phyloP scores from a whole-genome alignment of 1,139 yeast genomes.

The Saccharomyces hybrid region DNA sequence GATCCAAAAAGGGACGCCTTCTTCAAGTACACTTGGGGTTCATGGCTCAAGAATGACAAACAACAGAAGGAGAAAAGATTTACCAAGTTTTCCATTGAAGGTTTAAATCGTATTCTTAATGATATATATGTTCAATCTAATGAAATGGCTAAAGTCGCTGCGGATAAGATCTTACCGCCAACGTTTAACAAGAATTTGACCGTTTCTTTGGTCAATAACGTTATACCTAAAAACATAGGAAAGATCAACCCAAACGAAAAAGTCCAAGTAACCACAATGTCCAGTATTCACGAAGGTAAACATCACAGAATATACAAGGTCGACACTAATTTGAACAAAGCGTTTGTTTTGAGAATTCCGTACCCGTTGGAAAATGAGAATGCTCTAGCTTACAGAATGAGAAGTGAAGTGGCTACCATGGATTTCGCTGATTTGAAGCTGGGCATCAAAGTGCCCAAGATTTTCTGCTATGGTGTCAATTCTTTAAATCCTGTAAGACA shows the following conservation, averaged over 20 bases:
- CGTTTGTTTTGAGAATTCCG: slow-evolving; percentile 75
- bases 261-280: slow-evolving; percentile 57
- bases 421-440: slow-evolving; percentile 56
- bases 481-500: slow-evolving; percentile 53
- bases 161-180: slow-evolving; percentile 31
- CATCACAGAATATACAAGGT: slow-evolving; percentile 81
- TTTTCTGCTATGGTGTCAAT: slow-evolving; percentile 63
- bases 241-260: slow-evolving; percentile 36
- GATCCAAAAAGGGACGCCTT: slow-evolving; percentile 70
- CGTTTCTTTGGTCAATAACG: slow-evolving; percentile 42
- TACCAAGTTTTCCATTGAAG: slow-evolving; percentile 76
- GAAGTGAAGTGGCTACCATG: slow-evolving; percentile 89
- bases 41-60: slow-evolving; percentile 80
- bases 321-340: slow-evolving; percentile 49
- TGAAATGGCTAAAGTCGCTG: slow-evolving; percentile 25
- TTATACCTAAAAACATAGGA: slow-evolving; percentile 39
- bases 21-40: slow-evolving; percentile 89
- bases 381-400: slow-evolving; percentile 58
- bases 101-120: slow-evolving; percentile 48
- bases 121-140: slow-evolving; percentile 34
- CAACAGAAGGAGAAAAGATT: slow-evolving; percentile 65
- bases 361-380: slow-evolving; percentile 62
- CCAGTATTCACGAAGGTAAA: slow-evolving; percentile 87
- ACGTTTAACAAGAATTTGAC: slow-evolving; percentile 38
- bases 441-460: slow-evolving; percentile 59